Base-by-base conservation (phyloP, 306 rosid species). In the Castanopsis chinensis region DNA sequence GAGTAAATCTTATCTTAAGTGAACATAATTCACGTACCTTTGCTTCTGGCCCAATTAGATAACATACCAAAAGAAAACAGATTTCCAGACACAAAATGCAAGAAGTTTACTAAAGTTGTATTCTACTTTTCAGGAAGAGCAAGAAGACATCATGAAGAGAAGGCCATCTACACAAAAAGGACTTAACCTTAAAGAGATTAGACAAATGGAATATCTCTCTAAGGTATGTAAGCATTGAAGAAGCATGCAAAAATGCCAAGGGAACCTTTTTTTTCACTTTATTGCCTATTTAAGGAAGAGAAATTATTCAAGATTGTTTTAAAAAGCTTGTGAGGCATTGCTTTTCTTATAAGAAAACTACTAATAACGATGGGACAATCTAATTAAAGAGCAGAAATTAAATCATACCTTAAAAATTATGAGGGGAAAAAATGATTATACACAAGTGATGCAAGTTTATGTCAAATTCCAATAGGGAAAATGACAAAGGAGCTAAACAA, bases 151-250 rank as follows among this genome's bases (percentile, higher is more conserved):
- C 81, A 3, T 82, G 49, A 73, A 68, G 43, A 76, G 33, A 64
- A 87, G 92, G 57, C 82, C 90, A 45, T 80, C 87, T 28, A 30
- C 82, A 3, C 92, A 90, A 51, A 82, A 76, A 41, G 89, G 88
- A 37, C 18, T 92, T 41, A 73, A 56, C 67, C 78, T 84, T 5
- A 74, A 17, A 77, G 97, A 89, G 84, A 78, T 86, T 68, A 85
- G 81, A 72, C 88, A 90, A 57, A 92, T 92, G 94, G 67, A 79
- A 15, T 92, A 85, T 72, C 88, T 92, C 30, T 76, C 88, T 6
- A 90, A 89, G 90, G 95, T 88, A 71, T 49, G 9, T 77, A 35
- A 3, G 41, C 41, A 35, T 35, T 35, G 41, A 35, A 35, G 41
- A 35, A 35, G 41, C 6, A 25, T 35, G 41, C 41, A 35, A 35